Conservation (phyloP, 371 early-diverging fungal species). For the Lichtheimia ornata region DNA sequence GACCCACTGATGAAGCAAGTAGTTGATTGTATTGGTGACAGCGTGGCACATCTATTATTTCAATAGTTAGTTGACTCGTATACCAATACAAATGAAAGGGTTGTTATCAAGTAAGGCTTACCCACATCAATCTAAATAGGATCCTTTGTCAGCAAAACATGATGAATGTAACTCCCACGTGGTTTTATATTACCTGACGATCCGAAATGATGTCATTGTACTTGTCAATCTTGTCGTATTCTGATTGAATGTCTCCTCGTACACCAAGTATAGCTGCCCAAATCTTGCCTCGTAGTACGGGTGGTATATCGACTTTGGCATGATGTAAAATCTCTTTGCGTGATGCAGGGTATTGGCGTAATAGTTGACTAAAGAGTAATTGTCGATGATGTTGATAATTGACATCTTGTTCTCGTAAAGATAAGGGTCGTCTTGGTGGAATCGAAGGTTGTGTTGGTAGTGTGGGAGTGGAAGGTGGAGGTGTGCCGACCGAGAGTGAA, state of each 20-base stretch:
- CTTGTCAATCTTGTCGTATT: constrained; percentile 64
- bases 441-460: constrained; percentile 5
- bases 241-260: constrained; percentile 56
- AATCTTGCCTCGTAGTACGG: constrained; percentile 68
- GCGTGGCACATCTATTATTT: constrained; percentile 70
- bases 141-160: not conserved
- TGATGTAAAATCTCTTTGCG: constrained; percentile 67
- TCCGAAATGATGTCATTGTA: constrained; percentile 54
- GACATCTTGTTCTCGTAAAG: constrained; percentile 69
- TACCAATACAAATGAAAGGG: too few species aligned
- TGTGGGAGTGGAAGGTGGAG: constrained; percentile 28
- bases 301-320: constrained; percentile 77
- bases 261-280: constrained; percentile 83
- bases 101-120: constrained; percentile 14
- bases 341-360: constrained; percentile 73
- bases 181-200: constrained; percentile 48
- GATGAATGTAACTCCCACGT: constrained; percentile 12
- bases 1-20: constrained; percentile 72
- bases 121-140: constrained; percentile 55
- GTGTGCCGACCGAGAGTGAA: constrained; percentile 30
- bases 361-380: constrained; percentile 59
- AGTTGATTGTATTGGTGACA: constrained; percentile 86
- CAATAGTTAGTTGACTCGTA: too few species aligned
- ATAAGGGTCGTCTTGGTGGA: constrained; percentile 48
- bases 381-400: constrained; percentile 72